Base-by-base conservation (phyloP, 768 basidiomycete species). In the Agaricus subrufescens region DNA sequence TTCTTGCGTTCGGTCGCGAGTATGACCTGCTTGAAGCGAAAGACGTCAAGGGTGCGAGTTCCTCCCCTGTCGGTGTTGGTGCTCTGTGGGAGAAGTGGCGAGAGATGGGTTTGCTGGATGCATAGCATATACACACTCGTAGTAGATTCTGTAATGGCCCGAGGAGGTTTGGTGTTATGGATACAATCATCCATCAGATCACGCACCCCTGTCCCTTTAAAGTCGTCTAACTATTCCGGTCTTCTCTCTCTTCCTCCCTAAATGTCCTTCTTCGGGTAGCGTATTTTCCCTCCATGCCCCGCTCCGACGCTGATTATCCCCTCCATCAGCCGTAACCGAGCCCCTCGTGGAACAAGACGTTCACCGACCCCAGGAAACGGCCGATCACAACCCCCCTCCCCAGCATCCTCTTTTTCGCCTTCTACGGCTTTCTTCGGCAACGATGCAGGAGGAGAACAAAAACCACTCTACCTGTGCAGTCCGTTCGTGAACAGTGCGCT, bases 401-500 rank as follows among this genome's bases (percentile, higher is more conserved):
- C 76, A 11, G 68, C 71, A 9, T 19, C 61, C 11, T 63, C 64
- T 10, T 61, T 43, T 14, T 27, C 61, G n/a, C 25, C 61, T 15
- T 63, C 64, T 10, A 61, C 42, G 19, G 34, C 61, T 31, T 19
- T 38, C 39, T 12, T 47, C 37, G 39, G 30, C 47, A 44, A 34
- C n/a, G 9, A 34, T 34, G 34, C 34, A 34, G 34, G 34, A 7
- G 34, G 23, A 19, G 47, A 50, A 50, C 44, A 39, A 65, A 31
- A 91, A 90, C 88, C 91, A 1, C 74, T 98, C 15, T 97, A 96
- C 67, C 80, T 98, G 10, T 96, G 89, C 70, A 89, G 90, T 52
- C 95, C 95, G 3, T 98, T 98, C 69, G 92, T 90, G 54, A 94
- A 96, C 63, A 89, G 94, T 1, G 93, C 96, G 0, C 80, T 98